Evolutionary conservation across 2,329 filamentous ascomycete genomes (phyloP).

Genomic region (Fusarium denticulatum): DNA sequence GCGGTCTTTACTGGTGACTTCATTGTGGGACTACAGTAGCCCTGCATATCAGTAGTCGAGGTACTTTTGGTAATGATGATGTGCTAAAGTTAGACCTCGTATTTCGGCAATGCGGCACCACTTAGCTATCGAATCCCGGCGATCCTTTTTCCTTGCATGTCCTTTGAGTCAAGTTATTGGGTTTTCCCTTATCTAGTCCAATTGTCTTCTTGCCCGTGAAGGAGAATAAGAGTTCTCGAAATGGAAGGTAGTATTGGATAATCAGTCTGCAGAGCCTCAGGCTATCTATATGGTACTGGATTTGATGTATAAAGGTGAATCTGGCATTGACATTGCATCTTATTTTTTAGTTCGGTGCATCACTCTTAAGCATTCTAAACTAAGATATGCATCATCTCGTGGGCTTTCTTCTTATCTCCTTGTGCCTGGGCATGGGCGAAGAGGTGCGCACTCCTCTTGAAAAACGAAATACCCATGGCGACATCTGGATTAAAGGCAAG

Average conservation of each 20-base stretch:
- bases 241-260: not conserved
- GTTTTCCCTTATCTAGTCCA: not conserved
- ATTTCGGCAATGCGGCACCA: not conserved
- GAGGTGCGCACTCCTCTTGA: not conserved
- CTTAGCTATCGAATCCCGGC: not conserved
- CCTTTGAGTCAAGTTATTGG: not conserved
- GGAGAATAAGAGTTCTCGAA: not conserved
- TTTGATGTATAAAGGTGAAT: not conserved
- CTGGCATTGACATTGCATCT: not conserved
- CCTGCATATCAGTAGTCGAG: not conserved
- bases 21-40: too few relatives aligned
- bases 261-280: not conserved
- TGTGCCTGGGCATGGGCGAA: not conserved
- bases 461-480: not conserved
- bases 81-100: not conserved
- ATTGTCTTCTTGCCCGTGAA: not conserved
- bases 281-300: not conserved
- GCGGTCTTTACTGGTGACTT: too few relatives aligned
- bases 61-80: not conserved
- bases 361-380: accelerated
- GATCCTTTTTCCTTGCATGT: not conserved
- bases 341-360: not conserved
- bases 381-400: not conserved
- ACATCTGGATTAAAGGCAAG: not conserved
- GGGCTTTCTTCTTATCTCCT: not conserved